Evolutionary conservation across 306 rosid species (phyloP).

Genomic region (Erythrophleum fordii): DNA sequence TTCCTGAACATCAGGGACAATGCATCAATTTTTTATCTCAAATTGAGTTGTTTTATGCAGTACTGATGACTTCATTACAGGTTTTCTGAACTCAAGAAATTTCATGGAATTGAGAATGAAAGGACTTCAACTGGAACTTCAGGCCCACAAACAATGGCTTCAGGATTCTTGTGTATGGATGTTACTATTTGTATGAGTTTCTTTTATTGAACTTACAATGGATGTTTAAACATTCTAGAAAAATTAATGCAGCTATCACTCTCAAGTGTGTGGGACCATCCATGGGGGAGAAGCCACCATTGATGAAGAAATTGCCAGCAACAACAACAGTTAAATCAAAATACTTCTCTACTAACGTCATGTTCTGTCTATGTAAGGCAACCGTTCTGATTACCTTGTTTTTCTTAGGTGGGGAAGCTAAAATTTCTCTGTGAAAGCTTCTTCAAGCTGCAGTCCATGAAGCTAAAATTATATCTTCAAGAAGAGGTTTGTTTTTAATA

Average conservation of each 20-base stretch:
- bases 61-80: slow-evolving; percentile 50
- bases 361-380: slow-evolving; percentile 37
- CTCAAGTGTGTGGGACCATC: slow-evolving; percentile 93
- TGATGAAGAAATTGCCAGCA: slow-evolving; percentile 87
- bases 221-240: slow-evolving; percentile 31
- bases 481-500: slow-evolving; percentile 70
- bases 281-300: slow-evolving; percentile 80
- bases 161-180: slow-evolving; percentile 76
- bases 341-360: slow-evolving; percentile 4
- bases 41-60: slow-evolving; percentile 15
- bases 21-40: slow-evolving; percentile 19
- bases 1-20: background rate
- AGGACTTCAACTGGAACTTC: slow-evolving; percentile 50
- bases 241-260: slow-evolving; percentile 76
- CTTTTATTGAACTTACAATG: slow-evolving; percentile 17
- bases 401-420: slow-evolving; percentile 80
- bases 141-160: slow-evolving; percentile 81
- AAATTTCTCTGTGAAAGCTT: slow-evolving; percentile 91
- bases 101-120: slow-evolving; percentile 88
- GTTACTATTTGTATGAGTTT: background rate
- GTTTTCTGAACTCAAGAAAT: slow-evolving; percentile 73
- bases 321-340: slow-evolving; percentile 66
- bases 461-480: slow-evolving; percentile 76
- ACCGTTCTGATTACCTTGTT: slow-evolving; percentile 30
- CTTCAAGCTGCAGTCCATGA: slow-evolving; percentile 80